These are phyloP conservation scores for Suillus decipiens DNA, from an alignment of 768 basidiomycete genomes.

Conservation along the genomic window DNA sequence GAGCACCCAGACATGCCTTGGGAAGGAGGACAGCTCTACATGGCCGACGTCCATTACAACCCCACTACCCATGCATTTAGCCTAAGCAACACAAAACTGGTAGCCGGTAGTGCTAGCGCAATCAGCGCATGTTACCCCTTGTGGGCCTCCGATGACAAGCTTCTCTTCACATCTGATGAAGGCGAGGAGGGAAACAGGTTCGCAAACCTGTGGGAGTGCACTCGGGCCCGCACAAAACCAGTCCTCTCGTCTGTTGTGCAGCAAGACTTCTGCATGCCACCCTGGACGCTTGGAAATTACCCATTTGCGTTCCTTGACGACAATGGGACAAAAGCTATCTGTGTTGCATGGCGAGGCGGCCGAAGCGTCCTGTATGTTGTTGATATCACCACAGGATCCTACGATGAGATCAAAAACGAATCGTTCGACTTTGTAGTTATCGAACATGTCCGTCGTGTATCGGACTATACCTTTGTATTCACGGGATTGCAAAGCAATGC, in stretches of 20 bases:
- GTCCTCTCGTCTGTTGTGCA: constrained; percentile 23
- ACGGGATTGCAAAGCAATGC: constrained; percentile 34
- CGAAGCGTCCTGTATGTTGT: constrained; percentile 37
- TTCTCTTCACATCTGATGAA: constrained; percentile 66
- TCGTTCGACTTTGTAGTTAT: constrained; percentile 36
- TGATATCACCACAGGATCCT: constrained; percentile 26
- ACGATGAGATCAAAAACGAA: constrained; percentile 24
- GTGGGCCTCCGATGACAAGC: constrained; percentile 56
- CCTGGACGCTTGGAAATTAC: constrained; percentile 54
- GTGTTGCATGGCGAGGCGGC: constrained; percentile 35
- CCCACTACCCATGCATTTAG: constrained; percentile 15
- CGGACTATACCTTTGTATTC: constrained; percentile 33
- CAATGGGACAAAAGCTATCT: constrained; percentile 28
- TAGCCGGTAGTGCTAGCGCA: constrained; percentile 1
- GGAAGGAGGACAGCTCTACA: constrained; percentile 59
- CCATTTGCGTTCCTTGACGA: constrained; percentile 49
- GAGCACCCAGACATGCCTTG: constrained; percentile 73
- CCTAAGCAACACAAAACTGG: background rate
- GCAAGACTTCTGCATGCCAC: constrained; percentile 59
- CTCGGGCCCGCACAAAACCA: constrained; percentile 20
- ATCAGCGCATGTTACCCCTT: constrained; percentile 53
- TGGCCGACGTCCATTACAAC: constrained; percentile 46
- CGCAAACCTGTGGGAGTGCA: constrained; percentile 65
- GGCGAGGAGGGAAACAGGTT: constrained; percentile 61
- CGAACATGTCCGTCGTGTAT: constrained; percentile 25